A percentile compares a stretch with the other conserved stretches of the same genome.
Evolutionary conservation across 164 flowering plant genomes (phyloP).

Genomic region (Cinnamomum chago): DNA sequence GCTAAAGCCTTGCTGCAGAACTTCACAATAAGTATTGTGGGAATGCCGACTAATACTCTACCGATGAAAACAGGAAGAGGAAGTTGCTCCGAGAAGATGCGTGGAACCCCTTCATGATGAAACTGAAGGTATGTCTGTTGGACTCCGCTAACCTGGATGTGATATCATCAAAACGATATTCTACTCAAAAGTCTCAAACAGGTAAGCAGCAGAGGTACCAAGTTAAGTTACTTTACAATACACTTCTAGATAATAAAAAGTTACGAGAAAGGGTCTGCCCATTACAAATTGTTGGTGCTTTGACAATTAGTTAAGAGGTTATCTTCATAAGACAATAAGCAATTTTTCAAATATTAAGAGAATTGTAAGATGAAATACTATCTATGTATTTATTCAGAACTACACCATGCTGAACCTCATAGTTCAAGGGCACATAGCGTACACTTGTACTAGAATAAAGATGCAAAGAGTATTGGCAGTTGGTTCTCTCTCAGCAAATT

Average conservation of each 20-base stretch:
- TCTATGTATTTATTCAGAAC: no score
- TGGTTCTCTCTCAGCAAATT: background rate
- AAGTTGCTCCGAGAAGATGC: constrained; percentile 54
- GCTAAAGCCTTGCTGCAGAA: constrained; percentile 93
- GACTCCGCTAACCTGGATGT: constrained; percentile 73
- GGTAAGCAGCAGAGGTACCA: no score
- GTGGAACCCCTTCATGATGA: constrained; percentile 83
- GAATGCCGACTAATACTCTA: constrained; percentile 73
- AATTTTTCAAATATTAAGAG: background rate
- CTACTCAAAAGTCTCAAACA: background rate
- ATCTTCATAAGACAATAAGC: background rate
- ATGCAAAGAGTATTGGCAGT: background rate
- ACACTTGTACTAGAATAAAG: background rate
- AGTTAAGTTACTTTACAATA: no score
- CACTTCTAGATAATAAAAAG: no score
- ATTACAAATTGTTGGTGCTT: no score
- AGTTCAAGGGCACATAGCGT: background rate
- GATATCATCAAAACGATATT: background rate
- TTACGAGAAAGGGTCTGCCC: no score
- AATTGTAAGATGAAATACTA: no score
- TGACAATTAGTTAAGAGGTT: no score
- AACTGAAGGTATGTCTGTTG: constrained; percentile 89
- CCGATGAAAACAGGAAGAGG: constrained; percentile 43
- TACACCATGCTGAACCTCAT: background rate
- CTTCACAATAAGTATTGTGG: constrained; percentile 81